A percentile compares a stretch with the other conserved stretches of the same genome.
Conservation (phyloP, 495 filamentous ascomycete genomes). For the Cudoniella acicularis region DNA sequence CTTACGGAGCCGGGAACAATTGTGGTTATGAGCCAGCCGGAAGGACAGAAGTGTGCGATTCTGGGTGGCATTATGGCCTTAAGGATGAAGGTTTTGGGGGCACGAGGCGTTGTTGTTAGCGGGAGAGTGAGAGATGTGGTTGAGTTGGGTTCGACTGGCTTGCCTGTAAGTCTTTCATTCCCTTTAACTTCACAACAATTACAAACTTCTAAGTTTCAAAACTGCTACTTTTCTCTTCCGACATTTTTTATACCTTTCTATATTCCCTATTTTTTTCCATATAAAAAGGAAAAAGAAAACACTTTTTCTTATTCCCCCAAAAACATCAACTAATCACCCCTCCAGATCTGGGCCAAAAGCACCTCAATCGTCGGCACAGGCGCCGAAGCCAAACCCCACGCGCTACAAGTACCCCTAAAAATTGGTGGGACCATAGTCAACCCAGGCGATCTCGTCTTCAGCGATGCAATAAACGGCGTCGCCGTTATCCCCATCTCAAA, state of each 20-base stretch:
- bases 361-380: slow-evolving; percentile 58
- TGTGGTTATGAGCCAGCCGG: slow-evolving; percentile 57
- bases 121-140: slow-evolving; percentile 61
- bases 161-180: slow-evolving; percentile 48
- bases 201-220: too few relatives aligned
- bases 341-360: slow-evolving; percentile 53
- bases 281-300: too few relatives aligned
- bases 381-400: slow-evolving; percentile 55
- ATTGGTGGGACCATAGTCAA: slow-evolving; percentile 47
- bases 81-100: slow-evolving; percentile 52
- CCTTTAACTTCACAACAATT: too few relatives aligned
- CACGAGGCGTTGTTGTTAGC: slow-evolving; percentile 50
- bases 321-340: too few relatives aligned
- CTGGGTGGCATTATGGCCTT: slow-evolving; percentile 66
- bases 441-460: slow-evolving; percentile 60
- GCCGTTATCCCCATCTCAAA: slow-evolving; percentile 63
- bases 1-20: slow-evolving; percentile 47
- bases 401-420: slow-evolving; percentile 47
- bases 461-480: slow-evolving; percentile 57
- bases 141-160: slow-evolving; percentile 41
- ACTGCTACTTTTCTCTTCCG: not conserved
- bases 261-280: too few relatives aligned
- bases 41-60: slow-evolving; percentile 56
- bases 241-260: not conserved
- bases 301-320: too few relatives aligned